Evolutionary conservation across 2,329 filamentous ascomycete species (phyloP).

Genomic region (Dactylella cylindrospora): DNA sequence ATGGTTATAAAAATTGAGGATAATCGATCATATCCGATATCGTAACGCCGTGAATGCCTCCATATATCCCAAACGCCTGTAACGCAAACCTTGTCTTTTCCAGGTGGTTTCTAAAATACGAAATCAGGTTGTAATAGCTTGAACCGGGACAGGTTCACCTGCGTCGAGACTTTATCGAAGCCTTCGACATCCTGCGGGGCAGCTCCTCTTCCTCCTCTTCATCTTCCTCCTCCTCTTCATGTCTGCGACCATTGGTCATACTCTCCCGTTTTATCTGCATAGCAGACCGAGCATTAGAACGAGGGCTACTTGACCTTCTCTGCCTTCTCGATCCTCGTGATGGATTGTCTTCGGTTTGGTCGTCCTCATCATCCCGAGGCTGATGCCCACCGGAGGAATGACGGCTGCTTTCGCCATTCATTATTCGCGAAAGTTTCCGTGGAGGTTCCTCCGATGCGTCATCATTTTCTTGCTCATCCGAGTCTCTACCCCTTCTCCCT

Average conservation of each 20-base stretch:
- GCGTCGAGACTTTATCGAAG: constrained; percentile 6
- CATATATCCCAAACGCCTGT: no score
- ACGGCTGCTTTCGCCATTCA: constrained; percentile 12
- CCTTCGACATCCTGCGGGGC: constrained; percentile 16
- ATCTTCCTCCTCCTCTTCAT: not conserved
- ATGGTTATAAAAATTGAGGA: no score
- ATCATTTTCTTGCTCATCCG: constrained; percentile 7
- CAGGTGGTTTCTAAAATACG: no score
- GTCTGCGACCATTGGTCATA: not conserved
- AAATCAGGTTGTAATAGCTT: no score
- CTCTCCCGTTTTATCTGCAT: constrained; percentile 18
- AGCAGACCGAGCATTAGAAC: no score
- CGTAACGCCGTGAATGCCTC: no score
- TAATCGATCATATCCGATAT: no score
- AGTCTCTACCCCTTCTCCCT: constrained; percentile 13
- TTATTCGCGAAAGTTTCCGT: constrained; percentile 26
- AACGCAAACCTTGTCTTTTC: no score
- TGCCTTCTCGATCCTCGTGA: not conserved
- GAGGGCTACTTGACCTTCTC: not conserved
- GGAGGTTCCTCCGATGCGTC: constrained; percentile 14
- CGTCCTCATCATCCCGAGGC: not conserved
- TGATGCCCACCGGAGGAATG: not conserved
- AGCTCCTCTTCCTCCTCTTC: constrained; percentile 21
- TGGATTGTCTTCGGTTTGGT: not conserved
- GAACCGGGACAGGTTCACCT: no score